These are phyloP conservation scores for Ustilago hordei DNA, from an alignment of 1,284 basidiomycete species.

Conservation along the genomic window DNA sequence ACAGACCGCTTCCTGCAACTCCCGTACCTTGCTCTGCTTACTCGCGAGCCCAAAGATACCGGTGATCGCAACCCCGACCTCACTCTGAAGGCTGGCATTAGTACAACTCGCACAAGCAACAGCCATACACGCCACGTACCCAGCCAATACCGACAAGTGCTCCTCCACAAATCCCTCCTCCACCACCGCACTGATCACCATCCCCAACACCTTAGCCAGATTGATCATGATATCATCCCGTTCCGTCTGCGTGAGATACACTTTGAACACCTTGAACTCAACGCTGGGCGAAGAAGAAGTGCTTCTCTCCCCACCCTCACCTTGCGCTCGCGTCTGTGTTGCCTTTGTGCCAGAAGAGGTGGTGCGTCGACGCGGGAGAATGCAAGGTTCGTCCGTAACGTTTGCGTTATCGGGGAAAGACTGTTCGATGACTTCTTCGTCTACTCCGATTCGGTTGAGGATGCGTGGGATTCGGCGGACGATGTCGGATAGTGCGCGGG, in stretches of 20 bases:
- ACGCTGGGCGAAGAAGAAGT: constrained; percentile 14
- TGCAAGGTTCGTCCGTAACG: constrained; percentile 13
- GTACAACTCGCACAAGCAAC: constrained; percentile 28
- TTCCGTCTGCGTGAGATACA: constrained; percentile 36
- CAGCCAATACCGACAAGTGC: constrained; percentile 22
- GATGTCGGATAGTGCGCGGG: constrained; percentile 16
- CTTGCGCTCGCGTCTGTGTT: constrained; percentile 7
- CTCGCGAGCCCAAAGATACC: constrained; percentile 17
- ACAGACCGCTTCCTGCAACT: constrained; percentile 24
- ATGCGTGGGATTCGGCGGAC: constrained; percentile 20
- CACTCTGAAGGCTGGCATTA: constrained; percentile 9
- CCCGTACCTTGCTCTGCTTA: neutral
- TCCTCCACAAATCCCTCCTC: neutral
- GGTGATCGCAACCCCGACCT: constrained; percentile 5
- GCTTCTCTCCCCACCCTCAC: neutral
- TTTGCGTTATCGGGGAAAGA: constrained; percentile 35
- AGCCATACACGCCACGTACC: constrained; percentile 28
- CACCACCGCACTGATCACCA: neutral
- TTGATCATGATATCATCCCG: constrained; percentile 29
- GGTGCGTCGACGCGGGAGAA: constrained; percentile 4
- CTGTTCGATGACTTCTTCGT: constrained; percentile 19
- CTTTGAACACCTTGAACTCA: constrained; percentile 11
- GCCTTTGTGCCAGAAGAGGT: neutral
- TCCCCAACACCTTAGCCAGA: constrained; percentile 20
- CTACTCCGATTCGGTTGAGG: constrained; percentile 27